Conservation (phyloP, 1,284 basidiomycete species). For the Albatrellus sp. region DNA sequence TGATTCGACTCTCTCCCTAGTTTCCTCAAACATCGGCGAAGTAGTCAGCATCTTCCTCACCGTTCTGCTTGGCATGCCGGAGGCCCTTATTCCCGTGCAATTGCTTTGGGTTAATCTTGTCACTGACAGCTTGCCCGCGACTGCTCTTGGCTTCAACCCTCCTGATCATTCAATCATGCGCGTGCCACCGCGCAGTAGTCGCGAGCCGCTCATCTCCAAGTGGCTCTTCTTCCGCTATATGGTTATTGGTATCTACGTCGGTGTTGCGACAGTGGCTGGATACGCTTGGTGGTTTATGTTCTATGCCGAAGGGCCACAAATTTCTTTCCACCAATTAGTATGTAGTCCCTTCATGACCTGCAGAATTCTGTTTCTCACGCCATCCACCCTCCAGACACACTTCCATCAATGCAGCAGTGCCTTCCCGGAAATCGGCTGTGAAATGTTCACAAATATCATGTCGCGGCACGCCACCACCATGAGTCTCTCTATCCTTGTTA, state of each 20-base stretch:
- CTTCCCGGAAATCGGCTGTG: conserved; percentile 86
- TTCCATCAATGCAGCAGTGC: conserved; percentile 80
- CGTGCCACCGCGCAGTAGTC: conserved; percentile 77
- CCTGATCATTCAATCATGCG: conserved; percentile 95
- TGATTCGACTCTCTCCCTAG: conserved; percentile 34
- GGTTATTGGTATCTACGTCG: conserved; percentile 89
- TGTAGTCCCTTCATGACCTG: conserved; percentile 20
- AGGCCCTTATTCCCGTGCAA: conserved; percentile 96
- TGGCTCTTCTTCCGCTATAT: conserved; percentile 97
- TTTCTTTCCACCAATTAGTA: conserved; percentile 86
- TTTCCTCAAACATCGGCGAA: conserved; percentile 97
- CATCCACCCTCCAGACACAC: conserved; percentile 50
- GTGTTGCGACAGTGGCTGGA: conserved; percentile 89
- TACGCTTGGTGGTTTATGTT: conserved; percentile 99
- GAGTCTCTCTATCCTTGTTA: conserved; percentile 88
- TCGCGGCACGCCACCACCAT: conserved; percentile 88
- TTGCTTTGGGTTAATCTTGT: conserved; percentile 95
- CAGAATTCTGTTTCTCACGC: neutral
- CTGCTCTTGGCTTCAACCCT: conserved; percentile 97
- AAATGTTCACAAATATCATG: conserved; percentile 85
- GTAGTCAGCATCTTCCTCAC: conserved; percentile 98
- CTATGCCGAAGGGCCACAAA: conserved; percentile 84
- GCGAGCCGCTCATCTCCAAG: conserved; percentile 82
- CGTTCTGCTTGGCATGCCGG: conserved; percentile 95
- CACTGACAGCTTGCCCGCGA: conserved; percentile 92